phyloP scores from a whole-genome alignment of 179 eudicot genomes.

The Amaranthus tricolor region DNA sequence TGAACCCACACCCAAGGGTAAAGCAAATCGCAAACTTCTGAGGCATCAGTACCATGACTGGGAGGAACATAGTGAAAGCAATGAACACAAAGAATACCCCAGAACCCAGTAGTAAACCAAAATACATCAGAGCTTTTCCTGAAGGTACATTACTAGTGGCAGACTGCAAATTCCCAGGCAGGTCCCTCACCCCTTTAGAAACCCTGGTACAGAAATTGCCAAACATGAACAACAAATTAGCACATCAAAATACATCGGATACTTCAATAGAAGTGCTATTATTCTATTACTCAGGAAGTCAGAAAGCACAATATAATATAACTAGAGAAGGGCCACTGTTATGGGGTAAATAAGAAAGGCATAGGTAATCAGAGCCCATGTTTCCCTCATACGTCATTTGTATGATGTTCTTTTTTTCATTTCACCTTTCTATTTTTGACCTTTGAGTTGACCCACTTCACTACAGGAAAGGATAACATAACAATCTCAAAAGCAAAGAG shows the following conservation, averaged over 20 bases:
- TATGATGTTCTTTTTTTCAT: too few species aligned
- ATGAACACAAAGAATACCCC: slow-evolving; percentile 93
- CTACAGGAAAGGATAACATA: too few species aligned
- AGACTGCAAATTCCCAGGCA: slow-evolving; percentile 88
- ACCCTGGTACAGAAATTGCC: slow-evolving; percentile 49
- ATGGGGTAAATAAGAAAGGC: too few species aligned
- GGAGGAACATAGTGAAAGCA: slow-evolving; percentile 95
- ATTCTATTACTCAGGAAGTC: not conserved
- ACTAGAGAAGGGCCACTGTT: not conserved
- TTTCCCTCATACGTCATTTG: too few species aligned
- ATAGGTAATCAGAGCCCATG: not conserved
- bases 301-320: not conserved
- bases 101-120: slow-evolving; percentile 78
- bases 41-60: slow-evolving; percentile 92
- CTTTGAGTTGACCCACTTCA: too few species aligned
- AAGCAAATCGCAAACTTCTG: slow-evolving; percentile 96
- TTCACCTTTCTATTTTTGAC: too few species aligned
- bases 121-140: slow-evolving; percentile 87
- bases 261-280: not conserved
- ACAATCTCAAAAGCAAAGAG: too few species aligned
- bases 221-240: slow-evolving; percentile 5
- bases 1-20: slow-evolving; percentile 84
- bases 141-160: slow-evolving; percentile 90
- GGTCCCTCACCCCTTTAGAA: slow-evolving; percentile 81
- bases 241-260: not conserved